Percentiles rank a stretch among this genome's conserved stretches.
These are phyloP conservation scores for Agarophyton chilense DNA, from an alignment of 23 red algal species.

Conservation along the genomic window DNA sequence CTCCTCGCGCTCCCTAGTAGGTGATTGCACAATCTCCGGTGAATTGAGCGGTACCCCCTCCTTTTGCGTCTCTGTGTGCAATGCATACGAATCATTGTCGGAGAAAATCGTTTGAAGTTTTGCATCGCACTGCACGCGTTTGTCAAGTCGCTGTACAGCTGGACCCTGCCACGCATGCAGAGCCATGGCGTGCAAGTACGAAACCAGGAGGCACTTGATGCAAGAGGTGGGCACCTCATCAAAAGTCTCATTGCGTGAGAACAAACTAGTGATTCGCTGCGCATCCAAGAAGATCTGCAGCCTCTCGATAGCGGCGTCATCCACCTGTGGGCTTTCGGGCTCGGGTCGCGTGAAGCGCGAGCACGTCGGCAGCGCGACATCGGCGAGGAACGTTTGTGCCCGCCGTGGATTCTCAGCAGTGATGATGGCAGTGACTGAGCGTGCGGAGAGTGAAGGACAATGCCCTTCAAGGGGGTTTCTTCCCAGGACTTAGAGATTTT, in stretches of 20 bases:
- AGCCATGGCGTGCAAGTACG: slow-evolving; percentile 29
- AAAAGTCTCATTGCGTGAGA: slow-evolving; percentile 58
- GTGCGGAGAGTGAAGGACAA: neutral
- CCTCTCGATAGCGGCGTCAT: neutral
- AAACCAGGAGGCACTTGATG: slow-evolving; percentile 49
- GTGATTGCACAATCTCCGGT: slow-evolving; percentile 28
- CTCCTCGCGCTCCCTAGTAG: slow-evolving; percentile 45
- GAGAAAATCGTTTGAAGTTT: slow-evolving; percentile 42
- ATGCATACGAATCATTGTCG: slow-evolving; percentile 27
- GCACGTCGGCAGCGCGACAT: neutral
- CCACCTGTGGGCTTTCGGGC: neutral
- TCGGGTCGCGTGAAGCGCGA: neutral
- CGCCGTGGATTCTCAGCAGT: slow-evolving; percentile 11
- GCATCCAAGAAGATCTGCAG: neutral
- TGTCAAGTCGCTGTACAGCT: slow-evolving; percentile 12
- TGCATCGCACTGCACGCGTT: slow-evolving; percentile 1
- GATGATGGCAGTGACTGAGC: slow-evolving; percentile 7
- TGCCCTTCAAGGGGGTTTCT: no score
- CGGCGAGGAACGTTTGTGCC: neutral
- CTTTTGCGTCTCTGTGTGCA: slow-evolving; percentile 37
- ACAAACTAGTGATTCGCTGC: neutral
- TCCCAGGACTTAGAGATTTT: no score
- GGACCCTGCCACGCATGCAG: slow-evolving; percentile 23
- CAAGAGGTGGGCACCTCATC: slow-evolving; percentile 60
- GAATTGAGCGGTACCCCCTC: slow-evolving; percentile 35